phyloP scores from a whole-genome alignment of 441 rosid genomes.

The Brassica hybrid region DNA sequence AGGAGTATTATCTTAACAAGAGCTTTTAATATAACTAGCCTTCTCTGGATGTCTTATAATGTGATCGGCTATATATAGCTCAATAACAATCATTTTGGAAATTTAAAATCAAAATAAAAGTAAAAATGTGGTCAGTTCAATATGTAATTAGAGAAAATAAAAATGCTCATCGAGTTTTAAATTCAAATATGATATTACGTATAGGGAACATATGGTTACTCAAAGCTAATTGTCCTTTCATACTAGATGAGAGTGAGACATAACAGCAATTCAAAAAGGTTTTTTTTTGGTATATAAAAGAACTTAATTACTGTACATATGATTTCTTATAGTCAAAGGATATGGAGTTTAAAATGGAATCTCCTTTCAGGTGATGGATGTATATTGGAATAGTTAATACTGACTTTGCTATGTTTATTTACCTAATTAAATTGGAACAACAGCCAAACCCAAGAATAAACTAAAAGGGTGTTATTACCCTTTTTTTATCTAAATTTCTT shows the following conservation, averaged over 20 bases:
- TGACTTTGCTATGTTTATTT: conserved; percentile 35
- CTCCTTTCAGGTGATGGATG: too few species aligned
- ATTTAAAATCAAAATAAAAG: too few species aligned
- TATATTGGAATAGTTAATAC: conserved; percentile 22
- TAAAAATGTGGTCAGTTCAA: too few species aligned
- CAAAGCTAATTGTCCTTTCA: not conserved
- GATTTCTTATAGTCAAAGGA: conserved; percentile 1
- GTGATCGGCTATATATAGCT: too few species aligned
- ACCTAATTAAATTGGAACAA: conserved; percentile 32
- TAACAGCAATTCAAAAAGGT: not conserved
- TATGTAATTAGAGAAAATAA: too few species aligned
- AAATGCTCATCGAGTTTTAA: too few species aligned
- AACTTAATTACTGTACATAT: too few species aligned
- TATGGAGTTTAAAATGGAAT: not conserved
- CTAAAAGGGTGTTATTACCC: conserved; percentile 26
- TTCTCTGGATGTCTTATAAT: too few species aligned
- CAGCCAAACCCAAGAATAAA: conserved; percentile 39
- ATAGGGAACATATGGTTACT: not conserved
- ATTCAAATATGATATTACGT: not conserved
- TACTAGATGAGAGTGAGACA: conserved; percentile 4
- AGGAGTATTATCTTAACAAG: too few species aligned
- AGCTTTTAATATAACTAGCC: too few species aligned
- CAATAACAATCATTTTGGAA: too few species aligned
- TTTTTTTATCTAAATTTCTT: conserved; percentile 37
- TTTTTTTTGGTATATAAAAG: too few species aligned